Evolutionary conservation across 1,284 basidiomycete genomes (phyloP).

Genomic region (Cutaneotrichosporon dermatis): DNA sequence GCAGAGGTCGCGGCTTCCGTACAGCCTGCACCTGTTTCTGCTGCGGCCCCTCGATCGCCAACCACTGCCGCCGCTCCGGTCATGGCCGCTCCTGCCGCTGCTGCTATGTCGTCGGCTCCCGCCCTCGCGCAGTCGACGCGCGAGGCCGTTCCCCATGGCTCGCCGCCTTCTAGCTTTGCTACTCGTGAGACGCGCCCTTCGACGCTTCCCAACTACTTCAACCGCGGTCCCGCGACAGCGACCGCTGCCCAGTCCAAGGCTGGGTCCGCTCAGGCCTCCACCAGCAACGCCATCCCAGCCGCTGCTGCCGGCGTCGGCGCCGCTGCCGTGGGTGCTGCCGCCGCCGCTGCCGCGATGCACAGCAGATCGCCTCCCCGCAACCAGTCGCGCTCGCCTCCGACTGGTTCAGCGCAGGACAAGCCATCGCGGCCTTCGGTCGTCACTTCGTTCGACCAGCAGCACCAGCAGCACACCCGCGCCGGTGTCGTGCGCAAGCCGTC

Average conservation of each 20-base stretch:
- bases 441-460: background rate
- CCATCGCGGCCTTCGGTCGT: background rate
- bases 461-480: background rate
- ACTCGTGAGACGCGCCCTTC: too few species aligned
- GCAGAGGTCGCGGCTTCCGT: too few species aligned
- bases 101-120: background rate
- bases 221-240: background rate
- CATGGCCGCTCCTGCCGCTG: too few species aligned
- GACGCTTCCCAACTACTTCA: background rate
- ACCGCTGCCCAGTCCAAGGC: background rate
- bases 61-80: too few species aligned
- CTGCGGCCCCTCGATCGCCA: background rate
- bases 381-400: background rate
- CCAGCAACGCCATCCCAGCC: background rate
- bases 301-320: background rate
- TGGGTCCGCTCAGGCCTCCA: background rate
- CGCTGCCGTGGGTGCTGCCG: background rate
- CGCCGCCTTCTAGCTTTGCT: background rate
- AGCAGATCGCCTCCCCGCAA: background rate
- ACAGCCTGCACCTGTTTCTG: background rate
- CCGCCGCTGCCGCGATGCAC: background rate
- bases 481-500: slow-evolving; percentile 2
- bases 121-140: background rate
- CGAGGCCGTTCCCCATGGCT: background rate
- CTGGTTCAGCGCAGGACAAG: background rate